A percentile compares a stretch with the other conserved stretches of the same genome.
Evolutionary conservation across 2,329 filamentous ascomycete species (phyloP).

Genomic region (Aspergillus neotritici): DNA sequence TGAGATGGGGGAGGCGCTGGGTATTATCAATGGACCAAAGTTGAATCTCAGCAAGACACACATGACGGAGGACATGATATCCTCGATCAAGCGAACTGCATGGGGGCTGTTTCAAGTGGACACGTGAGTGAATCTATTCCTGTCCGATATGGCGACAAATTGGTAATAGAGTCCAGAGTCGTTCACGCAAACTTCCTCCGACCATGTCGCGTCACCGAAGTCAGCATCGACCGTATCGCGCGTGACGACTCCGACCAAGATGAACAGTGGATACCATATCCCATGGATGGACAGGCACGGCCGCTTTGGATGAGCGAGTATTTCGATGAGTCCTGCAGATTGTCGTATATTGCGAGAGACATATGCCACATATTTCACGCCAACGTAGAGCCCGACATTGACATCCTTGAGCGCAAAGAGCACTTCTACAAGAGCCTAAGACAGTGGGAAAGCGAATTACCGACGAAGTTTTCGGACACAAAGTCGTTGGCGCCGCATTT

Average conservation of each 20-base stretch:
- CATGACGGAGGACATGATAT: conserved; percentile 18
- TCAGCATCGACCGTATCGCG: conserved; percentile 11
- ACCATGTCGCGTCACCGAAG: conserved; percentile 10
- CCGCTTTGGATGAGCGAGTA: conserved; percentile 14
- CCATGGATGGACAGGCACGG: conserved; percentile 1
- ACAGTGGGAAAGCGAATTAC: conserved; percentile 10
- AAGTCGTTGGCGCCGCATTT: conserved; percentile 10
- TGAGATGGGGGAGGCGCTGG: conserved; percentile 19
- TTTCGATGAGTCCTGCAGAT: conserved; percentile 17
- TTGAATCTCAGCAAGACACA: conserved; percentile 9
- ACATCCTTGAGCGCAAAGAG: conserved; percentile 5
- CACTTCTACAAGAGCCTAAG: conserved; percentile 10
- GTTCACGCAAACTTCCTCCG: conserved; percentile 19
- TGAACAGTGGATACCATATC: conserved; percentile 16
- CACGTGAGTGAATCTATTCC: conserved; percentile 15
- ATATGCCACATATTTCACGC: conserved; percentile 8
- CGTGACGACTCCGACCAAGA: background rate
- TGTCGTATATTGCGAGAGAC: conserved; percentile 18
- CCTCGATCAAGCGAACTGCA: conserved; percentile 18
- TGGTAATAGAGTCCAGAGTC: conserved; percentile 7
- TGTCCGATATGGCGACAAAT: background rate
- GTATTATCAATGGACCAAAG: conserved; percentile 16
- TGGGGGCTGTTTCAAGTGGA: conserved; percentile 25
- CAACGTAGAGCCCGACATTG: background rate
- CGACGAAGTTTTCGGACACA: conserved; percentile 1